A percentile compares a stretch with the other conserved stretches of the same genome.
Conservation (phyloP, 352 stramenopile species). For the Phytophthora syringae region DNA sequence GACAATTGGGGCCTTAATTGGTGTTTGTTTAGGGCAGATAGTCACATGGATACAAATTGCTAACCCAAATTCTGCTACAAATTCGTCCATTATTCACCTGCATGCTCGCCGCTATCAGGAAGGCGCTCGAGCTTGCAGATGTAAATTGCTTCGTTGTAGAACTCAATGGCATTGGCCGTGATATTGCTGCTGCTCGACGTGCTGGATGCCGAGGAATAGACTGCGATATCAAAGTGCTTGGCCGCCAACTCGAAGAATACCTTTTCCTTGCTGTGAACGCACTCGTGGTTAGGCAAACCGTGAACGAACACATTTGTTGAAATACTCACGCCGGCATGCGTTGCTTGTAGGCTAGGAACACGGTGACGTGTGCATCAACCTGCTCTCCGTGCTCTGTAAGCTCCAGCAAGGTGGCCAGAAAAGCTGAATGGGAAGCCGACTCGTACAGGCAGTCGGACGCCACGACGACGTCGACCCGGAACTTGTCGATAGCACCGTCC, state of each 20-base stretch:
- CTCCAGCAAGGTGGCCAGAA: conserved; percentile 51
- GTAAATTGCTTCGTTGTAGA: conserved; percentile 53
- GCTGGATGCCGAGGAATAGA: conserved; percentile 31
- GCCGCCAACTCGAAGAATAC: conserved; percentile 50
- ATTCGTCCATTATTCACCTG: neutral
- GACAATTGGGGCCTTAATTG: no score
- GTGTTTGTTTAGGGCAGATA: no score
- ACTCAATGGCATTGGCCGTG: conserved; percentile 22
- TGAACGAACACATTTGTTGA: neutral
- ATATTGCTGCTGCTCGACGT: conserved; percentile 4
- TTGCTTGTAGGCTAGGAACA: conserved; percentile 81
- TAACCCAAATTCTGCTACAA: no score
- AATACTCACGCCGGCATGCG: conserved; percentile 49
- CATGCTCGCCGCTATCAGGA: neutral
- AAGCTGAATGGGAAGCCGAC: conserved; percentile 36
- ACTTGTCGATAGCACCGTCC: conserved; percentile 4
- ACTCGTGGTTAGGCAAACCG: neutral
- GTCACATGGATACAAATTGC: no score
- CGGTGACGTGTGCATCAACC: conserved; percentile 4
- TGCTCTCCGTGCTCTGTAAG: conserved; percentile 28
- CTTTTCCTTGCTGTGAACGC: conserved; percentile 38
- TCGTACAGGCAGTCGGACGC: conserved; percentile 81
- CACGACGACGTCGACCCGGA: conserved; percentile 21
- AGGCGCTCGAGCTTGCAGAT: conserved; percentile 44
- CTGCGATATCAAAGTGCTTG: conserved; percentile 44